Conservation (phyloP, 257 asterid species). For the Leonotis leonurus region DNA sequence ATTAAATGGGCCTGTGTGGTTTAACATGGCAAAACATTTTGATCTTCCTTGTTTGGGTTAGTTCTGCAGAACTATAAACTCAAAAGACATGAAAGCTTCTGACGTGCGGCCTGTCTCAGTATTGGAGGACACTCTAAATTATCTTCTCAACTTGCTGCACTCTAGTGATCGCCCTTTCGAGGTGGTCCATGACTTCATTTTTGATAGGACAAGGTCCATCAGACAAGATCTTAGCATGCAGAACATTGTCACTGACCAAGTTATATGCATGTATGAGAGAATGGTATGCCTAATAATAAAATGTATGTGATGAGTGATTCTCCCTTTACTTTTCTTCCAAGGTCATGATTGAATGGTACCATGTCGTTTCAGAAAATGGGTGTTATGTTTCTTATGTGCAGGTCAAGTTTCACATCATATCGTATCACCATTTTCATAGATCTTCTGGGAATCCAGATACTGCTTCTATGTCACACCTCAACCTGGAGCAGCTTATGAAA, state of each 20-base stretch:
- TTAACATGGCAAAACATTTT: not conserved
- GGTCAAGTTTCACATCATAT: constrained; percentile 83
- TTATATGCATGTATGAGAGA: constrained; percentile 75
- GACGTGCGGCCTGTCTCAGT: constrained; percentile 81
- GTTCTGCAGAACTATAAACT: constrained; percentile 93
- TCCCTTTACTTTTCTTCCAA: not conserved
- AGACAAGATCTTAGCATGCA: constrained; percentile 97
- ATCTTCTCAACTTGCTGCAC: constrained; percentile 54
- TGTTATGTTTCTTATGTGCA: constrained; percentile 28
- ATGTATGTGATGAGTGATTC: not conserved
- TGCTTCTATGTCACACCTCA: constrained; percentile 62
- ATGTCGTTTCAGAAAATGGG: not conserved
- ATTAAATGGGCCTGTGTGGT: not conserved
- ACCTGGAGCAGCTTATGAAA: constrained; percentile 86
- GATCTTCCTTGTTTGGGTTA: constrained; percentile 22
- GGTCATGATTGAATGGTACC: not conserved
- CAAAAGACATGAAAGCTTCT: constrained; percentile 43
- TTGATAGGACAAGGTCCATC: constrained; percentile 86
- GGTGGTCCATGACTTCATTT: constrained; percentile 83
- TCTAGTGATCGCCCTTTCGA: constrained; percentile 60
- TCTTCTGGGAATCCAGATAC: constrained; percentile 34
- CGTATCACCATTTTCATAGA: constrained; percentile 60
- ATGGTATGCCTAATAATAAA: constrained; percentile 51
- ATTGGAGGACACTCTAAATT: constrained; percentile 62
- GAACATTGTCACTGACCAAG: constrained; percentile 47